Conservation (phyloP, 148 eudicot species). For the Rhododendron molle region DNA sequence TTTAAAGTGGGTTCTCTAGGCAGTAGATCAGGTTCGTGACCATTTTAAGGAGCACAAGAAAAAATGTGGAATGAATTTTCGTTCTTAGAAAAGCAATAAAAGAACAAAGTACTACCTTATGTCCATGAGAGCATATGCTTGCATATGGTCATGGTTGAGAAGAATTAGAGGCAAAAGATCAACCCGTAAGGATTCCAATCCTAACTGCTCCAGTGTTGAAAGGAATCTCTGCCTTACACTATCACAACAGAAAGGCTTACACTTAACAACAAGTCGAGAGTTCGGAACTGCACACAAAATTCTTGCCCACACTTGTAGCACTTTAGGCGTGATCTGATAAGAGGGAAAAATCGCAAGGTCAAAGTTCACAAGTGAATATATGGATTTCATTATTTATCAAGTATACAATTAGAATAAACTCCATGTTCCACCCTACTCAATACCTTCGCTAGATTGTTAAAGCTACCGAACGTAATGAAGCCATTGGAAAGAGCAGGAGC, state of each 20-base stretch:
- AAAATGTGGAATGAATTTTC: neutral
- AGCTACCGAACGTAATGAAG: constrained; percentile 91
- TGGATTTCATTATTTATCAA: neutral
- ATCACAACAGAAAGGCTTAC: constrained; percentile 94
- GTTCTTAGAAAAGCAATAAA: neutral
- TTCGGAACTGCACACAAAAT: constrained; percentile 89
- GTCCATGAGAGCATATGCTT: constrained; percentile 96
- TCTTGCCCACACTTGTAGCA: constrained; percentile 93
- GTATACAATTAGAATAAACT: neutral
- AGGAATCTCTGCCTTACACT: constrained; percentile 84
- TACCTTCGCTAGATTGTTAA: constrained; percentile 98
- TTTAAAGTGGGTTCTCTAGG: no score
- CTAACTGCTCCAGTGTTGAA: constrained; percentile 80
- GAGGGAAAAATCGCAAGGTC: neutral
- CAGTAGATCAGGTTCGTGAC: neutral
- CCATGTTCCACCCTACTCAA: neutral
- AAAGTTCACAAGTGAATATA: neutral
- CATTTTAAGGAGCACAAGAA: neutral
- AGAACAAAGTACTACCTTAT: constrained; percentile 52
- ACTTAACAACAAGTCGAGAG: constrained; percentile 92
- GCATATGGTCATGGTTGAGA: constrained; percentile 98
- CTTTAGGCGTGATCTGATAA: constrained; percentile 87
- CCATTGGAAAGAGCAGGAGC: constrained; percentile 93
- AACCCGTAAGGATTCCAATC: constrained; percentile 83
- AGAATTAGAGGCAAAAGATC: constrained; percentile 95